A percentile compares a stretch with the other conserved stretches of the same genome.
These are phyloP conservation scores for Cladophialophora exuberans DNA, from an alignment of 2,329 filamentous ascomycete genomes.

Conservation along the genomic window DNA sequence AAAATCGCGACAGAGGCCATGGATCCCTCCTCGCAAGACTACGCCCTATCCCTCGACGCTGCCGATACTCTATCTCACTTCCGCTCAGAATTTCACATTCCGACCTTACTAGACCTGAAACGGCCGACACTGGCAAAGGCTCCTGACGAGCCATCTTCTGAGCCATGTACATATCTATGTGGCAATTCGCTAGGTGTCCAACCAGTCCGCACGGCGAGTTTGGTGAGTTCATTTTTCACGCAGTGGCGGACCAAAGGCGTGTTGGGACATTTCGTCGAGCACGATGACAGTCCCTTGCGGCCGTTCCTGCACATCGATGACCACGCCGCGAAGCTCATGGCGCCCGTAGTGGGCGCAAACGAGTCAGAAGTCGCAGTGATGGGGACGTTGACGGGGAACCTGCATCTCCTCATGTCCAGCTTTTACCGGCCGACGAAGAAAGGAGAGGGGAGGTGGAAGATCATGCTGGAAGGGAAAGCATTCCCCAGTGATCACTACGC, in stretches of 20 bases:
- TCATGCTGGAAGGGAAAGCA: constrained; percentile 86
- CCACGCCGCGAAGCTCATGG: constrained; percentile 69
- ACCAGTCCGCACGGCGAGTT: constrained; percentile 67
- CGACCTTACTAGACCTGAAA: constrained; percentile 71
- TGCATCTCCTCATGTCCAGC: constrained; percentile 81
- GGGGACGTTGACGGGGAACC: constrained; percentile 81
- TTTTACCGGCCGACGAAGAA: constrained; percentile 73
- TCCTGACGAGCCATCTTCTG: constrained; percentile 39
- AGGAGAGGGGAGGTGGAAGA: constrained; percentile 63
- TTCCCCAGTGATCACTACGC: constrained; percentile 92
- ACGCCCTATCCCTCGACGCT: constrained; percentile 58
- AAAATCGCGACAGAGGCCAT: neutral
- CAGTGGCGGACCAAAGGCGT: constrained; percentile 87
- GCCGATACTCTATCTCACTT: constrained; percentile 64
- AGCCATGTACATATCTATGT: constrained; percentile 73
- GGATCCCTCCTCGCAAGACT: constrained; percentile 36
- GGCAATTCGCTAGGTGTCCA: constrained; percentile 89
- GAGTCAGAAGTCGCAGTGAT: constrained; percentile 80
- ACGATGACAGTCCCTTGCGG: constrained; percentile 68
- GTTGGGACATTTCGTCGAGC: constrained; percentile 75
- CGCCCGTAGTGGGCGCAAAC: constrained; percentile 73
- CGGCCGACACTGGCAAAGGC: constrained; percentile 59
- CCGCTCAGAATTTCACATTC: constrained; percentile 75
- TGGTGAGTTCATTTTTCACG: constrained; percentile 73
- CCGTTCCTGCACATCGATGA: constrained; percentile 81